phyloP scores from a whole-genome alignment of 202 grass and related monocot genomes.

The Sporobolus alterniflorus region DNA sequence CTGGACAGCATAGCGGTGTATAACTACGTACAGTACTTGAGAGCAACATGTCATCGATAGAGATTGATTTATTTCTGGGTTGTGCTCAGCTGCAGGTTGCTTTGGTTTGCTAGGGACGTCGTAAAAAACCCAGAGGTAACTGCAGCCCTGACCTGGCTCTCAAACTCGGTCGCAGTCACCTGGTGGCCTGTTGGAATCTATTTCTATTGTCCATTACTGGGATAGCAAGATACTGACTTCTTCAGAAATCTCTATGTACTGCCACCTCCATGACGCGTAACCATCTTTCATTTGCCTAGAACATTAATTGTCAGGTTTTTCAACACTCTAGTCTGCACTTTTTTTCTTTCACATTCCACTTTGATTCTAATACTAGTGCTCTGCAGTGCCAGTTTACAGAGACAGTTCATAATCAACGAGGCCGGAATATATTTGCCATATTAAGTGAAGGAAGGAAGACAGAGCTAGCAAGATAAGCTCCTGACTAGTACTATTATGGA shows the following conservation, averaged over 20 bases:
- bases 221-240: too few species aligned
- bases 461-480: background rate
- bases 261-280: too few species aligned
- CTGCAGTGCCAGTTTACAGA: background rate
- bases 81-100: background rate
- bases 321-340: too few species aligned
- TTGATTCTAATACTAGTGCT: background rate
- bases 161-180: background rate
- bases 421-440: background rate
- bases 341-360: too few species aligned
- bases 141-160: background rate
- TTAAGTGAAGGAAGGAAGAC: background rate
- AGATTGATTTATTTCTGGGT: background rate
- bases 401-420: background rate
- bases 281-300: too few species aligned
- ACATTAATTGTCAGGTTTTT: too few species aligned
- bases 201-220: background rate
- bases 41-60: too few species aligned
- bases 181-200: background rate
- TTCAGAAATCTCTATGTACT: too few species aligned
- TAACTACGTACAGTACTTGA: too few species aligned
- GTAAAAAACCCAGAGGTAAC: background rate
- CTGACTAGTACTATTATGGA: background rate
- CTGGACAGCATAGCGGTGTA: background rate
- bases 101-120: background rate